Evolutionary conservation across 2,329 filamentous ascomycete genomes (phyloP).

Genomic region (Colletotrichum nymphaeae): DNA sequence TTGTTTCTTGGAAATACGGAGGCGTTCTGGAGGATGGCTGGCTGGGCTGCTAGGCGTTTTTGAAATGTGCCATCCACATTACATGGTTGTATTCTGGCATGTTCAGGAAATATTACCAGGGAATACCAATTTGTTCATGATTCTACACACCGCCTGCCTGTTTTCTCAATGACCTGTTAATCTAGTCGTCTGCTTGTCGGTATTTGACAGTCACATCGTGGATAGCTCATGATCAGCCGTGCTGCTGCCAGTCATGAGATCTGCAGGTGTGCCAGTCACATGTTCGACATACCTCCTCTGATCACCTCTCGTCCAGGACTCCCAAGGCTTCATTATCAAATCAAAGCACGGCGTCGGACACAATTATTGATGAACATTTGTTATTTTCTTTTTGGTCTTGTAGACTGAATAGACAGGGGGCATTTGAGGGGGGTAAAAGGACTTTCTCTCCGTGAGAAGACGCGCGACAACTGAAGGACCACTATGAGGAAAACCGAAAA

Average conservation of each 20-base stretch:
- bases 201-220: background rate
- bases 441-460: conserved; percentile 34
- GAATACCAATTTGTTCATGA: conserved; percentile 19
- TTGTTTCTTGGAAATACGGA: background rate
- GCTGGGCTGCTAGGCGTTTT: conserved; percentile 19
- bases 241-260: background rate
- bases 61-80: background rate
- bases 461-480: conserved; percentile 33
- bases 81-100: background rate
- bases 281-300: background rate
- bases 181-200: too few relatives aligned
- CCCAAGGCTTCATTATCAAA: background rate
- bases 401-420: conserved; percentile 37
- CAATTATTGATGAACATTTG: conserved; percentile 35
- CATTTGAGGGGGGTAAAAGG: conserved; percentile 29
- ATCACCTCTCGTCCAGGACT: background rate
- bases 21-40: background rate
- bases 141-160: background rate
- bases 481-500: conserved; percentile 36
- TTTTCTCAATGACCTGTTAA: too few relatives aligned
- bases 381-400: conserved; percentile 37
- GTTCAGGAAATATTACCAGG: conserved; percentile 13
- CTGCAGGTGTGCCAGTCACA: background rate
- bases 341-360: background rate
- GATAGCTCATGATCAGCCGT: background rate